Evolutionary conservation across 495 filamentous ascomycete species (phyloP).

Genomic region (Penicillium herquei): DNA sequence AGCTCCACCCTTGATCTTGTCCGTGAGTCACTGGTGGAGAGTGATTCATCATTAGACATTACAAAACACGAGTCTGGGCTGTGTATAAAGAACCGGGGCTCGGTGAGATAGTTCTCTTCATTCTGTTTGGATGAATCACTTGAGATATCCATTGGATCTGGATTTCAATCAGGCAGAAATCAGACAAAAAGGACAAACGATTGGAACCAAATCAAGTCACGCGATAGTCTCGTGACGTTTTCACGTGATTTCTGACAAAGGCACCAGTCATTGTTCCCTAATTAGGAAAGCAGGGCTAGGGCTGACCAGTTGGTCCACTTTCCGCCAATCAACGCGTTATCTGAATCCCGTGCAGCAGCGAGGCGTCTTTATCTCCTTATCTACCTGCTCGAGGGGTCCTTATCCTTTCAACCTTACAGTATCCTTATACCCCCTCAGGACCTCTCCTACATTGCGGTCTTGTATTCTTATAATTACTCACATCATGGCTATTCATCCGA

Average conservation of each 20-base stretch:
- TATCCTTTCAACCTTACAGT: constrained; percentile 8
- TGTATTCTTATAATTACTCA: neutral
- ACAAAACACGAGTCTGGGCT: neutral
- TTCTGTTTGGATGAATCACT: no score
- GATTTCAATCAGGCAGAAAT: no score
- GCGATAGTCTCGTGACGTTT: neutral
- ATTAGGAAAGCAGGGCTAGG: constrained; percentile 25
- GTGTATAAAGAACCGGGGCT: neutral
- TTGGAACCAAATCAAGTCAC: no score
- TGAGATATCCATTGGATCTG: no score
- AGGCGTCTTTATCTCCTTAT: constrained; percentile 26
- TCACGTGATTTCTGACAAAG: neutral
- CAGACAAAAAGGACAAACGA: no score
- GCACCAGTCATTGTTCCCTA: neutral
- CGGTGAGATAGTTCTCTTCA: no score
- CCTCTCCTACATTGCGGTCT: neutral
- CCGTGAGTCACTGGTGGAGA: constrained; percentile 5
- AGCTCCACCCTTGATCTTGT: constrained; percentile 12
- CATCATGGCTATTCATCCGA: constrained; percentile 46
- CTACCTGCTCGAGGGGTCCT: neutral
- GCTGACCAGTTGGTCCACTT: constrained; percentile 5
- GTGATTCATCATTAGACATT: neutral
- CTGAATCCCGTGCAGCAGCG: constrained; percentile 19
- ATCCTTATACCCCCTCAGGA: neutral
- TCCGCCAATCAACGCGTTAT: constrained; percentile 22